Conservation (phyloP, 2,329 filamentous ascomycete species). For the Colletotrichum viniferum region DNA sequence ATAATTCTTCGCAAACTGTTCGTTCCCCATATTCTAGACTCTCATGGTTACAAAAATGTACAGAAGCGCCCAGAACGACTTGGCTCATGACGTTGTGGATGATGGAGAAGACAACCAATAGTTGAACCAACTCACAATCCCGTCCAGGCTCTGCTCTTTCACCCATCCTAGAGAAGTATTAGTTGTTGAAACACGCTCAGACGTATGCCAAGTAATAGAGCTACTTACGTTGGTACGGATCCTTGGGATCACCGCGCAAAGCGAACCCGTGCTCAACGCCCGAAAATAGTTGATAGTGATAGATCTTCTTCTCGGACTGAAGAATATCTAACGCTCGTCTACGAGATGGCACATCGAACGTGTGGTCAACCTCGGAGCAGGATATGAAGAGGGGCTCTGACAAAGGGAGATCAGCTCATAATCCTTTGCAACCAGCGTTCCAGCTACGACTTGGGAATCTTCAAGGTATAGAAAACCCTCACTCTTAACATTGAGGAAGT, state of each 20-base stretch:
- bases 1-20: too few species aligned
- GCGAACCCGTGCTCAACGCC: constrained; percentile 69
- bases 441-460: neutral
- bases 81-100: neutral
- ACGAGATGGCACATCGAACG: neutral
- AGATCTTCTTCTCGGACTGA: constrained; percentile 45
- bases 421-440: neutral
- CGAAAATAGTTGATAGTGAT: constrained; percentile 67
- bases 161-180: neutral
- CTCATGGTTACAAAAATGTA: neutral
- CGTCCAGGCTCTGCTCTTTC: neutral
- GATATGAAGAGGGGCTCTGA: neutral
- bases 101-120: neutral
- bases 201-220: neutral
- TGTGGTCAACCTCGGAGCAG: neutral
- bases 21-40: neutral
- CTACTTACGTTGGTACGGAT: constrained; percentile 16
- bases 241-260: constrained; percentile 56
- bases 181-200: neutral
- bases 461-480: accelerated
- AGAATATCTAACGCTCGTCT: constrained; percentile 40
- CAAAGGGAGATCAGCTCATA: accelerated
- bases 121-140: neutral
- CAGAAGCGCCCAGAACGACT: neutral
- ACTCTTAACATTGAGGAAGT: neutral